Percentiles rank a stretch among this genome's conserved stretches.
These are phyloP conservation scores for Apiotrichum brassicae DNA, from an alignment of 1,284 basidiomycete genomes.

Conservation along the genomic window DNA sequence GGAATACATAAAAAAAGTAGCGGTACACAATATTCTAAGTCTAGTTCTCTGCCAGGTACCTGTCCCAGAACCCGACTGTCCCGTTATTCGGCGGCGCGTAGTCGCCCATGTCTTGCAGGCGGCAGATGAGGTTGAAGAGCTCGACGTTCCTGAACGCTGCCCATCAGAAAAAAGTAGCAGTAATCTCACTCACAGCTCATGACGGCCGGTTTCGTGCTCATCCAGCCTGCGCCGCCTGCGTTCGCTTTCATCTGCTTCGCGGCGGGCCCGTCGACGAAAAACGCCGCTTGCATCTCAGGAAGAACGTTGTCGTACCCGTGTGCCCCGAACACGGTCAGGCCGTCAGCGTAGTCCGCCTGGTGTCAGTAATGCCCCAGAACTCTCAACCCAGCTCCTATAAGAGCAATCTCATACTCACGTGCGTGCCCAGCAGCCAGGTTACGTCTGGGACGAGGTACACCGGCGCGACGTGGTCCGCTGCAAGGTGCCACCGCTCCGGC, in stretches of 20 bases:
- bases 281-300: conserved; percentile 75
- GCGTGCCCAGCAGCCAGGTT: conserved; percentile 63
- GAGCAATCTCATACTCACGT: conserved; percentile 18
- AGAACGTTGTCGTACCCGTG: conserved; percentile 57
- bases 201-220: conserved; percentile 57
- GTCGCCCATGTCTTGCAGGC: conserved; percentile 60
- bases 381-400: too few relatives aligned
- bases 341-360: conserved; percentile 46
- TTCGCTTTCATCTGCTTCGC: conserved; percentile 4
- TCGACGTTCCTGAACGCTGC: conserved; percentile 71
- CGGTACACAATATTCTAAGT: too few relatives aligned
- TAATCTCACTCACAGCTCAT: conserved; percentile 51
- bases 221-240: conserved; percentile 12
- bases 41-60: background rate
- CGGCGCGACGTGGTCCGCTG: conserved; percentile 68
- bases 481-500: conserved; percentile 72
- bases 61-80: conserved; percentile 7
- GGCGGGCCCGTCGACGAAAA: conserved; percentile 55
- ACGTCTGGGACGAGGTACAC: conserved; percentile 76
- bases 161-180: too few relatives aligned
- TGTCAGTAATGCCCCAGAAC: background rate
- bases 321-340: conserved; percentile 4
- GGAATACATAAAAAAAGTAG: too few relatives aligned
- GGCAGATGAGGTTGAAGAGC: conserved; percentile 73
- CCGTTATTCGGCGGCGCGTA: conserved; percentile 53